Evolutionary conservation across 1,284 basidiomycete species (phyloP), one percentile per base, ranked within the genome.

Genomic region (Tilletia indica): DNA sequence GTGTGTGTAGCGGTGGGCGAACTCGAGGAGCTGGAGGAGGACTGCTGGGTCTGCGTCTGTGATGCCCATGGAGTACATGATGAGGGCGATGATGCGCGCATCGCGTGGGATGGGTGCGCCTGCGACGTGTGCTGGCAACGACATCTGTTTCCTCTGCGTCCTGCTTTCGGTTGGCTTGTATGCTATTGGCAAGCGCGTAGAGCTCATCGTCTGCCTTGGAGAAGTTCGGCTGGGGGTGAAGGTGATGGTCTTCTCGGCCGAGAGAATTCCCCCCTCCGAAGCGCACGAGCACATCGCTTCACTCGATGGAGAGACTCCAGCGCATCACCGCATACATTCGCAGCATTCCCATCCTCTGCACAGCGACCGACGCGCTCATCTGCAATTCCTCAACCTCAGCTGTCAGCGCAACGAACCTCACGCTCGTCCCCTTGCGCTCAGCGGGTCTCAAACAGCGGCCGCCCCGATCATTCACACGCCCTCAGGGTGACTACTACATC

Each of bases 21-120:
- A 97, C 85, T 99, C 96, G 70, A 98, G 89, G 4, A 99, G 89
- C 84, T 97, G 95, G 78, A 96, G 92, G 1, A 99, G 88, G 2
- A 98, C 96, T 2, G 91, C 91, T 5, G 95, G 94, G 78, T 98
- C 94, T 5, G 92, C 91, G 85, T 98, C 95, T 75, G 94, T 90
- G 0, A 98, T 91, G 3, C 96, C 94, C n/a, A 93, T 94, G 0
- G 93, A 92, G 2, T 95, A 93, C 36, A 98, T 89, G 45, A 99
- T 89, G 47, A 99, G 89, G 0, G 96, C 93, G 68, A 98, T 94
- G 39, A 95, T 89, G 39, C 95, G 89, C 11, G 94, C 95, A 74
- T 95, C 94, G 47, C 93, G 89, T 12, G 96, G 96, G 6, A 83
- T 71, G 76, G 77, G 71, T 19, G 61, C 61, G 61, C 61, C 61